Conservation (phyloP, 345 rosid species). For the Excoecaria cochinchinensis region DNA sequence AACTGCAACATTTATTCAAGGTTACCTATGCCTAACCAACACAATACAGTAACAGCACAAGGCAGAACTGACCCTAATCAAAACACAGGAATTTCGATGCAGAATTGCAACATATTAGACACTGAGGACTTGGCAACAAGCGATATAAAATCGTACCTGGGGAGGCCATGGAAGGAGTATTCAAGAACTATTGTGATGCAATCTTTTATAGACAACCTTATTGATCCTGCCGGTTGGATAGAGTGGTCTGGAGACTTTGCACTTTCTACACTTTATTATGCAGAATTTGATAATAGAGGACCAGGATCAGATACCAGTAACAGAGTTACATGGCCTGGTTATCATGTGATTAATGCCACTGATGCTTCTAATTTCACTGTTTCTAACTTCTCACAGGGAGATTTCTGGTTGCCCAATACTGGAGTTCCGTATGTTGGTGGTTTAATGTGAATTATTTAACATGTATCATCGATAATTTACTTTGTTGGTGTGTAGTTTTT, state of each 20-base stretch:
- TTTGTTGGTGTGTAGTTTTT: no score
- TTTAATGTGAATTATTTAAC: background rate
- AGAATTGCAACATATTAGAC: slow-evolving; percentile 31
- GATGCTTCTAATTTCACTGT: slow-evolving; percentile 31
- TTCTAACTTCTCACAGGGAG: slow-evolving; percentile 19
- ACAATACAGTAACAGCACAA: slow-evolving; percentile 43
- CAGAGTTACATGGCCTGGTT: slow-evolving; percentile 66
- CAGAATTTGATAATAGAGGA: slow-evolving; percentile 37
- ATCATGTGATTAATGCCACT: slow-evolving; percentile 25
- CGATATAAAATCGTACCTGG: slow-evolving; percentile 22
- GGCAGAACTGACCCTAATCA: slow-evolving; percentile 48
- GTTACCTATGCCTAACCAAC: slow-evolving; percentile 24
- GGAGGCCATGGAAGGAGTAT: slow-evolving; percentile 43
- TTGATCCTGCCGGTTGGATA: slow-evolving; percentile 35
- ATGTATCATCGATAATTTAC: no score
- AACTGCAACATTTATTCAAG: slow-evolving; percentile 33
- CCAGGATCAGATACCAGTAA: slow-evolving; percentile 20
- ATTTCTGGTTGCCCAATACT: slow-evolving; percentile 31
- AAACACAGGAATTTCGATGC: slow-evolving; percentile 44
- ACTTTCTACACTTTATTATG: slow-evolving; percentile 30
- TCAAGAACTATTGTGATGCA: slow-evolving; percentile 39
- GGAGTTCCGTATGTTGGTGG: slow-evolving; percentile 31
- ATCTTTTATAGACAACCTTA: slow-evolving; percentile 25
- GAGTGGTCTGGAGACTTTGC: slow-evolving; percentile 30
- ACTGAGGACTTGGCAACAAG: slow-evolving; percentile 33